Percentiles rank a stretch among this genome's conserved stretches.
Evolutionary conservation across 2,329 filamentous ascomycete genomes (phyloP).

Genomic region (Aspergillus sp.): DNA sequence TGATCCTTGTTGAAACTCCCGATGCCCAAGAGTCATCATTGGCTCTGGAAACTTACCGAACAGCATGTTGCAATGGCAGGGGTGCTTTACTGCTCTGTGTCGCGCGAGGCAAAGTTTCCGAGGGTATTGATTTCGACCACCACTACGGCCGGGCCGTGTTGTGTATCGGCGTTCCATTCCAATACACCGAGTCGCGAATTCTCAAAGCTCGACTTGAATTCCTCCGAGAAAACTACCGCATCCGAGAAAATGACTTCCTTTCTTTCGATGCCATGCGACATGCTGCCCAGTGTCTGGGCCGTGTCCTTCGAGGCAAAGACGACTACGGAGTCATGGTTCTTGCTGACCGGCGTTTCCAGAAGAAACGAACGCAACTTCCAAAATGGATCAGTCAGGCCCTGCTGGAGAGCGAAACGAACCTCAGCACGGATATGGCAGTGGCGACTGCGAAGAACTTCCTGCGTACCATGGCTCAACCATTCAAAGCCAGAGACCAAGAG

Average conservation of each 20-base stretch:
- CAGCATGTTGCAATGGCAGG: conserved; percentile 94
- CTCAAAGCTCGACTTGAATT: conserved; percentile 95
- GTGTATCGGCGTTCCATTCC: conserved; percentile 95
- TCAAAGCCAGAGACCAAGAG: conserved; percentile 78
- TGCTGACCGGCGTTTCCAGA: conserved; percentile 88
- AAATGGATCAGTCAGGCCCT: conserved; percentile 96
- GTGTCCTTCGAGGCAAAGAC: conserved; percentile 92
- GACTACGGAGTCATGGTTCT: conserved; percentile 99
- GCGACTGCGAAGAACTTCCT: conserved; percentile 87
- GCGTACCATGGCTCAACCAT: conserved; percentile 87
- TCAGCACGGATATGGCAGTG: conserved; percentile 94
- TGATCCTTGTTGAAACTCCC: conserved; percentile 95
- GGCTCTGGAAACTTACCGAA: conserved; percentile 93
- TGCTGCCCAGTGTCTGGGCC: conserved; percentile 91
- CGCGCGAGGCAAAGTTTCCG: conserved; percentile 92
- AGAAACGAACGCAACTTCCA: conserved; percentile 84
- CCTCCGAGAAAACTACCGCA: conserved; percentile 93
- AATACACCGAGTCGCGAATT: conserved; percentile 97
- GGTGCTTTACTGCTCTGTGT: conserved; percentile 93
- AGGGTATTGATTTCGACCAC: conserved; percentile 99
- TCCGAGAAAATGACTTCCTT: conserved; percentile 94
- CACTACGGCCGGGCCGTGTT: conserved; percentile 95
- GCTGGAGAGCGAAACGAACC: conserved; percentile 78
- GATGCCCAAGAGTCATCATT: conserved; percentile 96
- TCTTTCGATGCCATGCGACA: conserved; percentile 99